phyloP scores from a whole-genome alignment of 331 rosid genomes.

The Prunus yedoensis region DNA sequence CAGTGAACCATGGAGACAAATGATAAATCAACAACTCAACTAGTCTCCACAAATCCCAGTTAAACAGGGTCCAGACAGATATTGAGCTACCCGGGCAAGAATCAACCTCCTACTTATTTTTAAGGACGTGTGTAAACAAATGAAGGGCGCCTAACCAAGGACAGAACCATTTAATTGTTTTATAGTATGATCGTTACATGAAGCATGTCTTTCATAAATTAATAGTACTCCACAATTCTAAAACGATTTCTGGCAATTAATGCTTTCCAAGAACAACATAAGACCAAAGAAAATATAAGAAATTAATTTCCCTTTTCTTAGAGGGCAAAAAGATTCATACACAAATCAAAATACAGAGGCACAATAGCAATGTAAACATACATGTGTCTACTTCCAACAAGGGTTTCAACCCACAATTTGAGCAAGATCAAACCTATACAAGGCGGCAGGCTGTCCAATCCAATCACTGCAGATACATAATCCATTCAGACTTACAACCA shows the following conservation, averaged over 20 bases:
- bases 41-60: no score
- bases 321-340: background rate
- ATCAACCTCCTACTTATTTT: background rate
- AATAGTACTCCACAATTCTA: background rate
- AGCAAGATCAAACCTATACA: constrained; percentile 60
- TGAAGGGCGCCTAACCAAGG: no score
- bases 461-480: constrained; percentile 26
- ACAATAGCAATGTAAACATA: constrained; percentile 9
- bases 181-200: no score
- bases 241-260: background rate
- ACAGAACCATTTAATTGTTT: no score
- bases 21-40: no score
- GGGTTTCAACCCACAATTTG: constrained; percentile 28
- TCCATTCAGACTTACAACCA: constrained; percentile 22
- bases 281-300: background rate
- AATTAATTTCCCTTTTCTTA: background rate
- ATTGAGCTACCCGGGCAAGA: background rate
- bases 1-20: background rate
- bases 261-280: background rate
- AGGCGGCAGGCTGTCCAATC: constrained; percentile 30
- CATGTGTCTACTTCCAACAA: constrained; percentile 19
- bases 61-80: no score
- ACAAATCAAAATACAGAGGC: constrained; percentile 15
- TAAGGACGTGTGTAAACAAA: background rate
- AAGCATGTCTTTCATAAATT: background rate